Base-by-base conservation (phyloP, 1,139 yeast genomes). In the Lodderomyces elongisporus region DNA sequence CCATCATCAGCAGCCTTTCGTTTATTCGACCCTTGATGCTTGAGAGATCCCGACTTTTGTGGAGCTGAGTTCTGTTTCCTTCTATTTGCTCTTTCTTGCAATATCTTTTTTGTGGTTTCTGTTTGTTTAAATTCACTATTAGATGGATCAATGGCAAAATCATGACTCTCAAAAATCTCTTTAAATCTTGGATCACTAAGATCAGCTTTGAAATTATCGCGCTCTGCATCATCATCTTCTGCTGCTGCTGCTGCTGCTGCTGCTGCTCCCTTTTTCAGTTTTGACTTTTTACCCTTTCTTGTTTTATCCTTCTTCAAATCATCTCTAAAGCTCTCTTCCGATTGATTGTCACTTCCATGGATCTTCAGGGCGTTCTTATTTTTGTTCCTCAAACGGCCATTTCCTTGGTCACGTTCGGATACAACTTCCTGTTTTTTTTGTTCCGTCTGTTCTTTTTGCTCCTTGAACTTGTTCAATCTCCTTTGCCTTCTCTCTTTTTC, bases 121-220 rank as follows among this genome's bases (percentile, higher is more conserved):
- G 97, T 88, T 61, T 82, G 78, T 63, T 85, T 88, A 66, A 77
- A 91, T 52, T 85, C 95, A 14, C 95, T 83, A 48, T 74, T 79
- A 13, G 95, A 81, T 14, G 96, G 91, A 56, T 85, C 95, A 49
- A 91, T 87, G 7, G 96, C 96, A 60, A 79, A 93, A 38, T 84
- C 94, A 45, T 85, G 95, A 44, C 78, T 79, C 47, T 88, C 94
- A 52, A 85, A 89, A 44, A 91, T 71, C 48, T 87, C 96, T 28
- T 73, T 70, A 67, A 93, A 93, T 62, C 99, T 83, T 17, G 84
- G 81, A 66, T 93, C 99, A 35, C 67, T 63, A 54, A 80, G 68
- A 45, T 80, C 82, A 10, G 82, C 74, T 40, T 74, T 68, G 51
- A 87, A 81, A 40, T 79, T 77, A 45, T 85, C 85, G 40, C 70